Conservation (phyloP, 2,329 filamentous ascomycete species). For the Colletotrichum sp. region DNA sequence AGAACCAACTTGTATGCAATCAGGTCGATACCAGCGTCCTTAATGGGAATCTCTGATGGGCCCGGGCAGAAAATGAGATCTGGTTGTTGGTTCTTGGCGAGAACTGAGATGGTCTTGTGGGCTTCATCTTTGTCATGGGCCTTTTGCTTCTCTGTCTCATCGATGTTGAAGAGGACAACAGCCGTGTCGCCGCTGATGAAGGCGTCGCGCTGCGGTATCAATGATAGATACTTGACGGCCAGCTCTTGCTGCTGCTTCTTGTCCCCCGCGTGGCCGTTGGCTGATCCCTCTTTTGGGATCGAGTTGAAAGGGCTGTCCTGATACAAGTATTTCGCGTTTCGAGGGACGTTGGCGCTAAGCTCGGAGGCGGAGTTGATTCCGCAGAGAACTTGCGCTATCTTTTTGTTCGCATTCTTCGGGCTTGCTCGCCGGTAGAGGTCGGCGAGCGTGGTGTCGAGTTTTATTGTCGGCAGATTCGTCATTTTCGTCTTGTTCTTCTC, state of each 20-base stretch:
- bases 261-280: neutral
- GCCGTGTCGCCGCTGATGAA: constrained; percentile 33
- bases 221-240: constrained; percentile 37
- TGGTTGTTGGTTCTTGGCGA: constrained; percentile 31
- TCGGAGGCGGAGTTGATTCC: constrained; percentile 29
- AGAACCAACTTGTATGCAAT: constrained; percentile 32
- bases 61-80: constrained; percentile 36
- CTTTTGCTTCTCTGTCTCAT: constrained; percentile 22
- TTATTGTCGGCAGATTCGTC: constrained; percentile 32
- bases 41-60: constrained; percentile 28
- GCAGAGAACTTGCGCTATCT: constrained; percentile 34
- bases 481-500: neutral
- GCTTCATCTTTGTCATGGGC: constrained; percentile 33
- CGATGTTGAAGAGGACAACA: constrained; percentile 34
- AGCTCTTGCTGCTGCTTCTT: constrained; percentile 25
- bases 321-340: constrained; percentile 41
- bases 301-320: constrained; percentile 37
- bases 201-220: constrained; percentile 39
- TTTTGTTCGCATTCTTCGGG: constrained; percentile 24
- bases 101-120: constrained; percentile 31
- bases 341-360: constrained; percentile 31
- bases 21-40: constrained; percentile 30
- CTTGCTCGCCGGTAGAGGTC: constrained; percentile 35
- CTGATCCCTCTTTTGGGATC: constrained; percentile 10
- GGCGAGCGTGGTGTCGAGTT: constrained; percentile 37